Evolutionary conservation across 306 rosid genomes (phyloP), one percentile per base, ranked within the genome.

Genomic region (Cicer judaicum): DNA sequence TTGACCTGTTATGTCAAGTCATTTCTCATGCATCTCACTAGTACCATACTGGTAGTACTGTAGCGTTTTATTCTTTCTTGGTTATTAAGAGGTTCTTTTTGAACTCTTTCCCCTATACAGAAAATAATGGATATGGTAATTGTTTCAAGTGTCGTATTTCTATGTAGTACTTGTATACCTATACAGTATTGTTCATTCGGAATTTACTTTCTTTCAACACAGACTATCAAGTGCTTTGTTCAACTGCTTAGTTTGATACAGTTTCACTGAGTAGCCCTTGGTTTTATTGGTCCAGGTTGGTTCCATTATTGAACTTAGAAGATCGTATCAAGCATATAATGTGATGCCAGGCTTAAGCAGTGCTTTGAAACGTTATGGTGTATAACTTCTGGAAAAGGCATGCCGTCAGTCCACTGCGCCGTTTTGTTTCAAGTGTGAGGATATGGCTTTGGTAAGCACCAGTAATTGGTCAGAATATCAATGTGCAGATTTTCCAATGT

Each of bases 281-380:
- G 46, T 85, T 80, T 79, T 76, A 73, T 72, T 73, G 84, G 63
- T 82, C 65, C 90, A 92, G 99, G 99, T 94, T 48, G 97, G 97
- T 84, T 94, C 99, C 57, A 92, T 94, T 57, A 94, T 94, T 66
- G 99, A 94, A 80, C 93, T 94, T 7, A 85, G 99, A 89, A 87
- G 99, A 87, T 94, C 97, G 6, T 94, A 92, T 81, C 99, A 94
- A 81, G 99, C 97, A 34, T 94, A 94, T 60, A 94, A 94, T 56
- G 99, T 94, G 38, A 94, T 94, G 99, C 99, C 96, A 67, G 80
- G 93, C 84, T 86, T 92, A 77, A 94, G 99, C 86, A 92, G 87
- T 72, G 98, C 97, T 57, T 70, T 94, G 79, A 90, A 87, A 76
- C 93, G 99, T 24, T 94, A 92, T 68, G 99, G 99, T 60, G 93